Evolutionary conservation across 495 filamentous ascomycete species (phyloP), one percentile per base, ranked within the genome.

Genomic region (Neurospora sp.): DNA sequence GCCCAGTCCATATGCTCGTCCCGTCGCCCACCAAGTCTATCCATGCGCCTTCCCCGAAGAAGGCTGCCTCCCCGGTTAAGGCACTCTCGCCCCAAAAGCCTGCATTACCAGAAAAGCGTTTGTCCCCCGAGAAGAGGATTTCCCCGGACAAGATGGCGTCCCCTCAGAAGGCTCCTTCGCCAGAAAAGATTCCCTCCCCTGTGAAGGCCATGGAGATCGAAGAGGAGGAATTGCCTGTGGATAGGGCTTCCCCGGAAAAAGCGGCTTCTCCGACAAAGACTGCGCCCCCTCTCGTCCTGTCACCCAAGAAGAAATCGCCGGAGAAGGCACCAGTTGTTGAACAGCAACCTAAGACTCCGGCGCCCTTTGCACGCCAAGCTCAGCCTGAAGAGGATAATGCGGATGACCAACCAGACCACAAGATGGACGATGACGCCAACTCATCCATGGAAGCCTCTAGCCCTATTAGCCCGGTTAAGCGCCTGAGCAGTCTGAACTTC

Each of bases 401-500:
- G 27, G 76, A 77, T 7, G 74, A 79, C 35, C 86, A 86, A 61
- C 27, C 53, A 69, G 83, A 86, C n/a, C 87, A 87, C 37, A 80
- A 82, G 20, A 80, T 77, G 27, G 79, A 84, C 40, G 85, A 84
- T 59, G 85, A 83, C 31, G 85, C 84, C 10, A 78, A 79, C 45
- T 87, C 86, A 1, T 82, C 82, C 40, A 87, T 85, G 12, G 86
- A 83, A 38, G 79, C 75, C 40, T 87, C 82, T 59, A 87, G 85
- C 74, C 85, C 85, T 1, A 83, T 86, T 59, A 73, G 83, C 72
- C 83, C 83, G n/a, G 69, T 83, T 68, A 80, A 96, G 69, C 91
- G 95, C 41, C 97, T 97, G 84, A 97, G 94, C 80, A 98, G 95
- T 76, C 85, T 98, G 69, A 94, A 90, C 69, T 98, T 99, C 81